phyloP scores from a whole-genome alignment of 225 moss, liverwort and hornwort genomes.

The Polytrichum formosum region DNA sequence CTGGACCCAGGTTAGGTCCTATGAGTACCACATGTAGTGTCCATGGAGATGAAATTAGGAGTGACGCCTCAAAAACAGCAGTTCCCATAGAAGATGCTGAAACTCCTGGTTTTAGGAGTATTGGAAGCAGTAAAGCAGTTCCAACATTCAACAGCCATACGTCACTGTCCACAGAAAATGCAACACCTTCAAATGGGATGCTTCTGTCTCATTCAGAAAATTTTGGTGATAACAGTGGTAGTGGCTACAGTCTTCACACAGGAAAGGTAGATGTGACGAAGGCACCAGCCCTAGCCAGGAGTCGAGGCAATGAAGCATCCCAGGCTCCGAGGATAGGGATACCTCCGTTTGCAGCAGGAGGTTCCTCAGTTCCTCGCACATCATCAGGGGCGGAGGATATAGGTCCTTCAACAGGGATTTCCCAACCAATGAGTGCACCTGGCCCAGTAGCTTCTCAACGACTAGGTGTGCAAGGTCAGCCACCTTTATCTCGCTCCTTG shows the following conservation, averaged over 20 bases:
- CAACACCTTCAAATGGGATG: conserved; percentile 23
- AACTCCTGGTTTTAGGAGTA: conserved; percentile 41
- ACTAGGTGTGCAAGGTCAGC: conserved; percentile 48
- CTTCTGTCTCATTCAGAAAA: conserved; percentile 31
- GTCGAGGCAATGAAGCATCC: conserved; percentile 74
- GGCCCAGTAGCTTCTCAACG: conserved; percentile 66
- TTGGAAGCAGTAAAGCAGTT: conserved; percentile 33
- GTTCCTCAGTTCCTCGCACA: conserved; percentile 27
- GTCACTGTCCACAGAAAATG: conserved; percentile 44
- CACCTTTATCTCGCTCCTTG: conserved; percentile 78
- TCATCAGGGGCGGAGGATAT: conserved; percentile 54
- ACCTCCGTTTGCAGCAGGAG: conserved; percentile 46
- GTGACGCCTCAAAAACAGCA: conserved; percentile 45
- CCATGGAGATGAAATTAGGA: conserved; percentile 45
- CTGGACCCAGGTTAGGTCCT: conserved; percentile 21
- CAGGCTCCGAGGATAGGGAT: conserved; percentile 71
- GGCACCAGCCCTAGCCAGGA: conserved; percentile 48
- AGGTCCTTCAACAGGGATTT: conserved; percentile 43
- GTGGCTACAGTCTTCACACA: conserved; percentile 36
- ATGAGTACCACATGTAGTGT: conserved; percentile 30
- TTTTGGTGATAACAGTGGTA: conserved; percentile 35
- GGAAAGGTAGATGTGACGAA: conserved; percentile 51
- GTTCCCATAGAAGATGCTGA: conserved; percentile 43
- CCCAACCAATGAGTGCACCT: conserved; percentile 84
- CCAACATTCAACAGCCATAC: conserved; percentile 42